These are phyloP conservation scores for Gaultheria prostrata DNA, from an alignment of 148 eudicot genomes.

Conservation along the genomic window DNA sequence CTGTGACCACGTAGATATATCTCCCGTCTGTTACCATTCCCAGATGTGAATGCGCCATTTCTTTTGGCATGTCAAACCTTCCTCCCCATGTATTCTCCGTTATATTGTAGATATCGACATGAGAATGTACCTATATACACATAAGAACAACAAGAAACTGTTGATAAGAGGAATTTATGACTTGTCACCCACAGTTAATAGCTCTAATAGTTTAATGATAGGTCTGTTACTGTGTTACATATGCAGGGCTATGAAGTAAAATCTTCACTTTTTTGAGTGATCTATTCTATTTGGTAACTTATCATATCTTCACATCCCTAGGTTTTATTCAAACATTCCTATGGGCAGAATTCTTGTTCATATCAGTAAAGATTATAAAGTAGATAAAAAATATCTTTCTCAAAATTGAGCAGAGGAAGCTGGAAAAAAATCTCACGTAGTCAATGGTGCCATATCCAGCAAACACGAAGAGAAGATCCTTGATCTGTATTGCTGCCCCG, in stretches of 20 bases:
- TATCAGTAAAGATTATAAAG: background rate
- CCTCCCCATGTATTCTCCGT: slow-evolving; percentile 87
- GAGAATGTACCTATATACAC: slow-evolving; percentile 80
- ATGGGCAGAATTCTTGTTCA: background rate
- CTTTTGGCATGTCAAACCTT: slow-evolving; percentile 97
- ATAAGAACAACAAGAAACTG: slow-evolving; percentile 7
- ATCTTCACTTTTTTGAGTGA: background rate
- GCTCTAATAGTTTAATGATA: background rate
- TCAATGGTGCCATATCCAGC: slow-evolving; percentile 95
- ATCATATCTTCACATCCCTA: background rate
- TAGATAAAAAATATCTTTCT: background rate
- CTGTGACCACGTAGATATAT: slow-evolving; percentile 85
- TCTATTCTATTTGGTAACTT: background rate
- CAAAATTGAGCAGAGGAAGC: background rate
- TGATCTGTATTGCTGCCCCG: slow-evolving; percentile 94
- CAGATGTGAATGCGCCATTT: slow-evolving; percentile 99
- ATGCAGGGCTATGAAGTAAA: background rate
- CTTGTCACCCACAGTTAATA: background rate
- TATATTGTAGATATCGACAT: slow-evolving; percentile 94
- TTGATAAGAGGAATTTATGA: background rate
- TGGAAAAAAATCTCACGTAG: slow-evolving; percentile 46
- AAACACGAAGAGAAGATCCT: slow-evolving; percentile 77
- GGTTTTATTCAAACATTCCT: background rate
- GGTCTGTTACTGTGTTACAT: background rate
- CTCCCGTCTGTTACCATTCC: slow-evolving; percentile 99